Evolutionary conservation across 2,329 filamentous ascomycete genomes (phyloP).

Genomic region (Trichothecium roseum): DNA sequence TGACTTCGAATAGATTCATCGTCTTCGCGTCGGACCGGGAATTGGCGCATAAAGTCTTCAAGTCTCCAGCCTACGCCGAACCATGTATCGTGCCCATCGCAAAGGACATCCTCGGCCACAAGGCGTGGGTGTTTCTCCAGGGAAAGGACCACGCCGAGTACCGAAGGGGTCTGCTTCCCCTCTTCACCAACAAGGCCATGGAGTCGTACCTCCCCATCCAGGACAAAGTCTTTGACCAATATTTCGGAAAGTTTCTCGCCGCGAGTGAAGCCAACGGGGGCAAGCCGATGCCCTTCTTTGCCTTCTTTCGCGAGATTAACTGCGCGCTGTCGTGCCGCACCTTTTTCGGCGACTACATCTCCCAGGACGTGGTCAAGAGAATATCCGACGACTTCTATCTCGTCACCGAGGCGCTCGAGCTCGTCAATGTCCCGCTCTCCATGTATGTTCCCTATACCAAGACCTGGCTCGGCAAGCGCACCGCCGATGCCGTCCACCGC

Average conservation of each 20-base stretch:
- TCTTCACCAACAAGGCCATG: constrained; percentile 66
- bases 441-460: constrained; percentile 69
- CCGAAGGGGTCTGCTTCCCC: constrained; percentile 61
- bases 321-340: constrained; percentile 69
- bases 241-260: constrained; percentile 58
- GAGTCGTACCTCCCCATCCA: constrained; percentile 62
- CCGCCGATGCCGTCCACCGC: constrained; percentile 57
- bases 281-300: constrained; percentile 58
- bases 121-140: constrained; percentile 71
- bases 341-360: constrained; percentile 73
- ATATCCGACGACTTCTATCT: constrained; percentile 73
- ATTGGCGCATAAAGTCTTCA: constrained; percentile 73
- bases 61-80: constrained; percentile 63
- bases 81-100: constrained; percentile 71
- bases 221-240: constrained; percentile 61
- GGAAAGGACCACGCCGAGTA: constrained; percentile 70
- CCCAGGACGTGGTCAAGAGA: constrained; percentile 58
- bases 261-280: constrained; percentile 42
- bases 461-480: constrained; percentile 67
- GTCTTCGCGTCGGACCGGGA: constrained; percentile 69
- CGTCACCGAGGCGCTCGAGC: constrained; percentile 66
- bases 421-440: constrained; percentile 62
- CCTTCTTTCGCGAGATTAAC: constrained; percentile 65
- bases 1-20: constrained; percentile 53
- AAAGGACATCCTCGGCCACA: constrained; percentile 60